Evolutionary conservation across 1,139 yeast genomes (phyloP), one percentile per base, ranked within the genome.

Genomic region (Geotrichum carabidarum): DNA sequence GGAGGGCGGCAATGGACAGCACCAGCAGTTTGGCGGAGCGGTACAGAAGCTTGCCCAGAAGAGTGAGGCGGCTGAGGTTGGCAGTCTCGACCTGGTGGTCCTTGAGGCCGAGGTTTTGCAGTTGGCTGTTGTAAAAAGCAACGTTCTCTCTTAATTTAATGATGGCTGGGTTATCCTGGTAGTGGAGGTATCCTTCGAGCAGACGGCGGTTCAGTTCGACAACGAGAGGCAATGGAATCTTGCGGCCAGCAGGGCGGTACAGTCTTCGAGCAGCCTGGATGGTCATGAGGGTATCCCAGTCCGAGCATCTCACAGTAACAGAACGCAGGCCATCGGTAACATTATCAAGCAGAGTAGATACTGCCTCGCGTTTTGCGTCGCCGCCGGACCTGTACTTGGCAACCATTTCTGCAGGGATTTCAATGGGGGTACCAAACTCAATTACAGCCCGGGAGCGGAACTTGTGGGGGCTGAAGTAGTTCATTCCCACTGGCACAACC

Each of bases 401-500:
- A 4, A 90, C 88, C 56, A 88, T 73, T 32, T 81, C 83, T 11
- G 72, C 71, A 7, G 84, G 76, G 40, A 93, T 82, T 51, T 80
- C 84, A 57, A 93, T 83, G 7, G 98, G 97, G 57, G 83, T 80
- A 22, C 99, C 99, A 71, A 91, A 91, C 70, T 93, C 98, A 57
- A 93, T 78, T 30, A 93, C 96, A 1, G 97, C 97, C 64, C 98
- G 78, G 1, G 96, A 89, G 68, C 98, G 79, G 71, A 93, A 93
- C 68, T 86, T 88, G 71, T 93, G 95, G 11, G 98, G 93, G 69
- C 89, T 95, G 78, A 93, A 93, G 71, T 93, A 93, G 71, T 93
- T 93, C 93, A 93, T 84, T 41, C 99, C 99, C 62, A 95, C 88
- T 4, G 98, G 98, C 22, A 93, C 95, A 60, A 93, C 86, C 62